These are phyloP conservation scores for Aphanoascus verrucosus DNA, from an alignment of 2,329 filamentous ascomycete genomes.

Conservation along the genomic window DNA sequence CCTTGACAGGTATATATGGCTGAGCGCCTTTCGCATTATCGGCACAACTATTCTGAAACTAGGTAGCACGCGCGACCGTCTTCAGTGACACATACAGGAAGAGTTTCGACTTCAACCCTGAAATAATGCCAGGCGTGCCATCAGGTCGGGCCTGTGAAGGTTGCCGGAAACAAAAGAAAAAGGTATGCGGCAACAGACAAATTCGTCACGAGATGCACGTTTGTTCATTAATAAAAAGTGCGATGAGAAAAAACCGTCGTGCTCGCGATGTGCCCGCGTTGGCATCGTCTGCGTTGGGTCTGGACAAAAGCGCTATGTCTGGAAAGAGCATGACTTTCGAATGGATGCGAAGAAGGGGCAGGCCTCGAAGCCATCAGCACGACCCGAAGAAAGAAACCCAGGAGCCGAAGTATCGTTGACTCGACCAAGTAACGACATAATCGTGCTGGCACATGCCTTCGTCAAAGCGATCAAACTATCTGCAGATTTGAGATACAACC, in stretches of 20 bases:
- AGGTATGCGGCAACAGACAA: constrained; percentile 27
- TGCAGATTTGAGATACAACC: constrained; percentile 39
- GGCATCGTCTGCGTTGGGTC: constrained; percentile 38
- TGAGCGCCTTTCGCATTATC: too few species aligned
- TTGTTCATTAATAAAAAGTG: constrained; percentile 28
- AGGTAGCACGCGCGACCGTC: too few species aligned
- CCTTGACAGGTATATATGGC: too few species aligned
- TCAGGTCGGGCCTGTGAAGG: constrained; percentile 42
- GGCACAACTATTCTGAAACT: too few species aligned
- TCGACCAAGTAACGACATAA: constrained; percentile 27
- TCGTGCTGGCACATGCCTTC: constrained; percentile 25
- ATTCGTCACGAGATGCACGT: too few species aligned
- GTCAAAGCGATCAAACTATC: constrained; percentile 27
- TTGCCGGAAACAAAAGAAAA: constrained; percentile 46
- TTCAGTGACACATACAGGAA: too few species aligned
- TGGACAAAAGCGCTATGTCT: constrained; percentile 42
- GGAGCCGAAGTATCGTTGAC: background rate
- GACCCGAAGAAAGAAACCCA: too few species aligned
- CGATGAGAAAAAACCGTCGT: constrained; percentile 37
- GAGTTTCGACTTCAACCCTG: background rate
- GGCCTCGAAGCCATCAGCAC: too few species aligned
- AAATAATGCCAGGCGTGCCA: constrained; percentile 43
- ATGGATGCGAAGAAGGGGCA: background rate
- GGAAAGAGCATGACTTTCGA: constrained; percentile 29
- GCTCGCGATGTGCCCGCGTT: constrained; percentile 39